phyloP scores from a whole-genome alignment of 371 early-diverging fungal species.

The Mortierella polycephala region DNA sequence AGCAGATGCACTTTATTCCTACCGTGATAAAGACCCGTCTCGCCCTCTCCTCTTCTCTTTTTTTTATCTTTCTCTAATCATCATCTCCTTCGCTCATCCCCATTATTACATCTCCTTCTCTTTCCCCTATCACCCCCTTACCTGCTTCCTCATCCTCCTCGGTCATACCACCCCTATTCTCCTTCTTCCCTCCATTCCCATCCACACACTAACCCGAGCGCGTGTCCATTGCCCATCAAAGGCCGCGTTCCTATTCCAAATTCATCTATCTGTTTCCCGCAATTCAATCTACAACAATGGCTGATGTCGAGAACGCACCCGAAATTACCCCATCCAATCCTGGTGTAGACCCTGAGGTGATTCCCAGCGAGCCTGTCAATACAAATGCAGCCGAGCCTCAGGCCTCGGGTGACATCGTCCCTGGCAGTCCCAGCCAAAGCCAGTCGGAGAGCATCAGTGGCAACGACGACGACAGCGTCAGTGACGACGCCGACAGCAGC shows the following conservation, averaged over 20 bases:
- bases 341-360: neutral
- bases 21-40: neutral
- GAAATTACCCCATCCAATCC: conserved; percentile 37
- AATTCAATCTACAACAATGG: conserved; percentile 18
- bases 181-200: neutral
- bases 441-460: too few relatives aligned
- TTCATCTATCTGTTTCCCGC: neutral
- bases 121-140: neutral
- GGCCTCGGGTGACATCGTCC: neutral
- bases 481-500: neutral
- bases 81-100: neutral
- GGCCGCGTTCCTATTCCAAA: conserved; percentile 4
- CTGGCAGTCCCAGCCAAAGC: neutral
- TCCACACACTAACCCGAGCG: too few relatives aligned
- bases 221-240: conserved; percentile 1
- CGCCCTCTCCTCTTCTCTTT: neutral
- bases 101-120: neutral
- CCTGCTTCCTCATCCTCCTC: neutral
- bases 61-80: neutral
- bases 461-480: neutral
- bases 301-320: conserved; percentile 50
- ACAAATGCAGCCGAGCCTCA: conserved; percentile 4
- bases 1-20: neutral
- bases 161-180: neutral
- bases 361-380: neutral